Percentiles rank a stretch among this genome's conserved stretches.
These are phyloP conservation scores for Cladosporium halotolerans DNA, from an alignment of 2,329 filamentous ascomycete genomes.

Conservation along the genomic window DNA sequence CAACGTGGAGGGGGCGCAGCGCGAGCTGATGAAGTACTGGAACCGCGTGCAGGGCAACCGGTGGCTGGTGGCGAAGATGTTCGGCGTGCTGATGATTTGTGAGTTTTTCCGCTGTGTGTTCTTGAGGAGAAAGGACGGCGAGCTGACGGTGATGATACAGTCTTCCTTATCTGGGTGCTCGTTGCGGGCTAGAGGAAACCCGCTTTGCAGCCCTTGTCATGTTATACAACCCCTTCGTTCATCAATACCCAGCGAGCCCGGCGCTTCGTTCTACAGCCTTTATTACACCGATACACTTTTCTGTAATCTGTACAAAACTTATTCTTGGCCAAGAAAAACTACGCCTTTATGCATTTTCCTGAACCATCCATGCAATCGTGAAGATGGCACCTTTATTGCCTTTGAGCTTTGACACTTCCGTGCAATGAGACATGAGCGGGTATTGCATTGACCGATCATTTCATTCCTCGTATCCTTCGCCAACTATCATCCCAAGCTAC, in stretches of 20 bases:
- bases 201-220: no score
- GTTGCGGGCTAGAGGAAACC: conserved; percentile 12
- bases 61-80: conserved; percentile 83
- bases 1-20: conserved; percentile 93
- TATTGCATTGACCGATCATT: background rate
- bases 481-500: no score
- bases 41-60: conserved; percentile 86
- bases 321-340: no score
- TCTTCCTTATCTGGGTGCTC: conserved; percentile 20
- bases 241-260: background rate
- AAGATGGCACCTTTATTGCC: no score
- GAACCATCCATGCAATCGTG: no score
- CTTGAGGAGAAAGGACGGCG: background rate
- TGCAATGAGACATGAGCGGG: no score
- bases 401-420: no score
- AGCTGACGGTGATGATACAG: conserved; percentile 1
- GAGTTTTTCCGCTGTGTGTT: background rate
- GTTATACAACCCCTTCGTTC: background rate
- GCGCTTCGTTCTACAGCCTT: no score
- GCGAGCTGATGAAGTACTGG: conserved; percentile 97
- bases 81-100: conserved; percentile 85
- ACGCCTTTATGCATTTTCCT: no score
- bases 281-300: no score
- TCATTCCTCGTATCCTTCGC: background rate
- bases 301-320: no score